Base-by-base conservation (phyloP, 1,139 yeast species). In the Sugiyamaella castrensis region DNA sequence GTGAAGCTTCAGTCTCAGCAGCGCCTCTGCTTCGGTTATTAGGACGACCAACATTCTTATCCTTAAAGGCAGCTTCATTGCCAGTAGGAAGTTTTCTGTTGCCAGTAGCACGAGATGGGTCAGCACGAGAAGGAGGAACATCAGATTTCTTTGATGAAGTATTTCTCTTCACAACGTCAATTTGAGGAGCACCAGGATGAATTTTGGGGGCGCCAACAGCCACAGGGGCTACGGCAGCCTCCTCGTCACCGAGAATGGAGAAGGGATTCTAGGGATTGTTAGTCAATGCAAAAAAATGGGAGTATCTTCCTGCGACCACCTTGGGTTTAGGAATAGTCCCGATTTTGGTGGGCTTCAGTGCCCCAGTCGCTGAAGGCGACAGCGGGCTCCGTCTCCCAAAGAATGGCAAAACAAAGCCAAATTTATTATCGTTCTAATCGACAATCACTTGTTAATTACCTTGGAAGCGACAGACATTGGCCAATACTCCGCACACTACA, bases 81-180 rank as follows among this genome's bases (percentile, higher is more conserved):
- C 95, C 96, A 50, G 62, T 72, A 53, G 82, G 73, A 67, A 83
- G 75, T 72, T 75, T 67, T 57, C 61, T 59, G 54, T 58, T 56
- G 57, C 67, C 62, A 53, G 62, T 59, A 40, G 69, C 69, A 51
- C 61, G 58, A 40, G 67, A 72, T 40, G 67, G 63, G 68, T 76
- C 77, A 73, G 87, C 85, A 74, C 78, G 83, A 62, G 91, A 72
- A 64, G 96, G 95, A 57, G 95, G 81, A 59, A 75, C 82, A 69
- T 89, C 97, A 53, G 82, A 70, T 81, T 91, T 91, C 81, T 87
- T 88, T 68, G 95, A 83, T 57, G 95, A 82, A 61, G 95, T 83
- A 72, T 72, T 71, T 76, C 82, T 80, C 80, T 84, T 89, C 69
- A 87, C 94, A 59, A 87, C 74, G 72, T 87, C 95, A 75, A 73